Base-by-base conservation (phyloP, 2,329 filamentous ascomycete species). In the Calonectria hongkongensis region DNA sequence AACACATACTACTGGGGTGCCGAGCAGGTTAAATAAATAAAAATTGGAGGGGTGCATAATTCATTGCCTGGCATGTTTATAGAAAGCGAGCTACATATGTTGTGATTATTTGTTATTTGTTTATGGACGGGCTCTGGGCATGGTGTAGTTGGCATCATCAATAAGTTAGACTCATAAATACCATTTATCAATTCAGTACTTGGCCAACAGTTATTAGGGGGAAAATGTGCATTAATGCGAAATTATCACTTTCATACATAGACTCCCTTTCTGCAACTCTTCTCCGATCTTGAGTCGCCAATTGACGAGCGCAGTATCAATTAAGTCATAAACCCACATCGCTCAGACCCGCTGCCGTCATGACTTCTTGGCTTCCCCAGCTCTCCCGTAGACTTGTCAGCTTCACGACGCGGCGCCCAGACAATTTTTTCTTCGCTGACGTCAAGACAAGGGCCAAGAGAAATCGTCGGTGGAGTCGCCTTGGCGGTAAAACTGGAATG, bases 1-100 rank as follows among this genome's bases (percentile, higher is more conserved):
- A 87, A 83, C 73, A 90, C 89, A 28, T 91, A 88, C 76, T 91
- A 90, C 73, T 91, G 89, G 89, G 84, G 85, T 0, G 81, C 74
- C 0, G 80, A 82, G 43, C 71, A 77, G 33, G 76, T 75, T 36
- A 67, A 48, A 72, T 74, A 36, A 21, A 21, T 21, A 21, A 21
- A 67, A n/a, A 47, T 65, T 25, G 41, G 28, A 28, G 4, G 6
- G n/a, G 2, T 10, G n/a, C 25, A 60, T 27, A 13, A 65, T 33
- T 63, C n/a, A 25, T 25, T 66, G 27, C 27, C 18, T 9, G 33
- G 33, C 33, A 28, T 28, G 16, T 43, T 63, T 63, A 47, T 63
- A 63, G 39, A 63, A 63, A 63, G 58, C 58, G 58, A 63, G 41
- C 16, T 63, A 27, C 18, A 54, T 47, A 63, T 27, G 18, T 63